These are phyloP conservation scores for Asterochloris erici DNA, from an alignment of 139 green algal genomes.

Conservation along the genomic window DNA sequence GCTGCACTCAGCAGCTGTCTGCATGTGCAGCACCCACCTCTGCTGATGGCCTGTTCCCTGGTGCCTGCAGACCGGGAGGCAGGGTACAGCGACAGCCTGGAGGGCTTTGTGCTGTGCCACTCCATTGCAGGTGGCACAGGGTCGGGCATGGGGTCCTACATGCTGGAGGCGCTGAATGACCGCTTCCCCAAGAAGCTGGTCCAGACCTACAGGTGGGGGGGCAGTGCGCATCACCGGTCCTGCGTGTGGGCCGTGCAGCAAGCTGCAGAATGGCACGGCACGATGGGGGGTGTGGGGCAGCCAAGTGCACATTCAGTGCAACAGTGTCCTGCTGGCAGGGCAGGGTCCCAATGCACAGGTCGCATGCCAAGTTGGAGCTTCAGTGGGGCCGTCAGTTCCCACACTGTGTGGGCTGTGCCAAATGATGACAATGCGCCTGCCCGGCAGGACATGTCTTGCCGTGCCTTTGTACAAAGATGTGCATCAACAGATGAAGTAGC, in stretches of 20 bases:
- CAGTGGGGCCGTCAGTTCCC: no score
- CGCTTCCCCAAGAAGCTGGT: slow-evolving; percentile 95
- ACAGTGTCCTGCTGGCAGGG: no score
- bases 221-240: background rate
- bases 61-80: slow-evolving; percentile 85
- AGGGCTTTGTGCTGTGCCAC: slow-evolving; percentile 97
- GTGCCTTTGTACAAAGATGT: no score
- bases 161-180: slow-evolving; percentile 96
- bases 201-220: slow-evolving; percentile 80
- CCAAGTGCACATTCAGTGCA: no score
- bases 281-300: no score
- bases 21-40: background rate
- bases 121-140: slow-evolving; percentile 96
- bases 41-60: background rate
- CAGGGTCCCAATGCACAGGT: no score
- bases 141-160: slow-evolving; percentile 94
- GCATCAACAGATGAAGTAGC: no score
- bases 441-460: no score
- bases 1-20: no score
- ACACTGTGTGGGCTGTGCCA: no score
- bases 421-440: no score
- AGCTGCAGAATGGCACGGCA: background rate
- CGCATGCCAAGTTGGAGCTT: no score
- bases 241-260: background rate
- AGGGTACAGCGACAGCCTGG: slow-evolving; percentile 94